phyloP scores from a whole-genome alignment of 805 yeast genomes.

The Candida odintsovae region DNA sequence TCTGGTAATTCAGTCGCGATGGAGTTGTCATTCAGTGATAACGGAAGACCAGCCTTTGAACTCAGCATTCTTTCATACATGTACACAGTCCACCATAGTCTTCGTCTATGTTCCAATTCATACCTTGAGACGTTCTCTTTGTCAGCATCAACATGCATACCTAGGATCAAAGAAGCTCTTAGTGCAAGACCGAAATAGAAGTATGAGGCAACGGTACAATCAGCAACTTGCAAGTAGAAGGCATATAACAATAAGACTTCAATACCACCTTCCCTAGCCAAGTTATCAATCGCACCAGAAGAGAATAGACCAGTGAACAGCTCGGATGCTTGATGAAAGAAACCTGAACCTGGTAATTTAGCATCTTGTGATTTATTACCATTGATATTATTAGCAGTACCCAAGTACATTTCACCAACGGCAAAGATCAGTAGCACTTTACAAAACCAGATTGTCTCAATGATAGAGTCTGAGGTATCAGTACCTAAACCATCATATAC shows the following conservation, averaged over 20 bases:
- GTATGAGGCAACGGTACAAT: slow-evolving; percentile 75
- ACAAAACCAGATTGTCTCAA: slow-evolving; percentile 79
- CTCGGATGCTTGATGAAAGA: slow-evolving; percentile 75
- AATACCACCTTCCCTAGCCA: slow-evolving; percentile 73
- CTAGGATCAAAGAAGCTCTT: slow-evolving; percentile 64
- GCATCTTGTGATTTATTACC: slow-evolving; percentile 34
- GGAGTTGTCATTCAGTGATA: slow-evolving; percentile 75
- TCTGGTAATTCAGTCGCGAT: slow-evolving; percentile 73
- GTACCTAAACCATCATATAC: slow-evolving; percentile 43
- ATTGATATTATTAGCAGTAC: slow-evolving; percentile 62
- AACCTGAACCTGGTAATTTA: slow-evolving; percentile 72
- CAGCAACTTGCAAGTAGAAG: slow-evolving; percentile 77
- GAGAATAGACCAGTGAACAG: slow-evolving; percentile 72
- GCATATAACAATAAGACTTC: slow-evolving; percentile 73
- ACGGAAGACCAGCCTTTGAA: slow-evolving; percentile 75
- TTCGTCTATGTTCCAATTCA: slow-evolving; percentile 78
- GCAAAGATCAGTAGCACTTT: slow-evolving; percentile 69
- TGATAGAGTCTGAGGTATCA: slow-evolving; percentile 43
- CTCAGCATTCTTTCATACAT: slow-evolving; percentile 80
- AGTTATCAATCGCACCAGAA: slow-evolving; percentile 73
- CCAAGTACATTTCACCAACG: slow-evolving; percentile 77
- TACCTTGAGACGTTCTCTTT: slow-evolving; percentile 56
- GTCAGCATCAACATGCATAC: slow-evolving; percentile 81
- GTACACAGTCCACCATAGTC: slow-evolving; percentile 84
- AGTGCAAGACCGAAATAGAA: slow-evolving; percentile 75